These are phyloP conservation scores for Sophora flavescens DNA, from an alignment of 306 rosid genomes.

Conservation along the genomic window DNA sequence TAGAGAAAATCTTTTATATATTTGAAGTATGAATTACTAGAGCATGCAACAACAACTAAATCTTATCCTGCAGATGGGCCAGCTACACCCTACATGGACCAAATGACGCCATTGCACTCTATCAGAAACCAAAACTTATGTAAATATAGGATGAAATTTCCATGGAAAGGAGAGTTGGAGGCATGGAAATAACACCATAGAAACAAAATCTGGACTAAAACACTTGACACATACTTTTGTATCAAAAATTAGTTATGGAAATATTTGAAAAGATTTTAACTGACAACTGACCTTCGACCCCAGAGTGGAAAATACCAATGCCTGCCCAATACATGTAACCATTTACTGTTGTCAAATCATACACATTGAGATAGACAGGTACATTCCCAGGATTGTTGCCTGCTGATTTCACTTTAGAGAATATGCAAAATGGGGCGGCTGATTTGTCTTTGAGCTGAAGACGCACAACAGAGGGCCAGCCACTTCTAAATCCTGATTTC, in stretches of 20 bases:
- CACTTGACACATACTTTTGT: conserved; percentile 3
- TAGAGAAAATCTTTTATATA: neutral
- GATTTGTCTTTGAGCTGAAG: conserved; percentile 78
- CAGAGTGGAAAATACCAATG: conserved; percentile 91
- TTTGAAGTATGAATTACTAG: neutral
- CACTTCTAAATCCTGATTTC: conserved; percentile 75
- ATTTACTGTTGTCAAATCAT: conserved; percentile 88
- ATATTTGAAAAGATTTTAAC: conserved; percentile 14
- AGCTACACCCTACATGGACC: neutral
- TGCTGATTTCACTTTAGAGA: conserved; percentile 72
- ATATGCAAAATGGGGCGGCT: conserved; percentile 73
- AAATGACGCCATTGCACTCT: neutral
- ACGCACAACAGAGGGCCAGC: conserved; percentile 75
- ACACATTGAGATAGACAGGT: conserved; percentile 92
- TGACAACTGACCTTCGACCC: conserved; percentile 76
- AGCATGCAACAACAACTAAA: conserved; percentile 6
- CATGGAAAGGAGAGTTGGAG: conserved; percentile 6
- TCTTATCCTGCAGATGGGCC: neutral
- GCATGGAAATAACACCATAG: neutral
- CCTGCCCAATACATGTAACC: conserved; percentile 98
- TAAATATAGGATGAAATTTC: neutral
- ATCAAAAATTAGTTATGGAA: neutral
- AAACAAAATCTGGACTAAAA: conserved; percentile 17
- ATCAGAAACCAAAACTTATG: neutral
- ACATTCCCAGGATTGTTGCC: conserved; percentile 64